Evolutionary conservation across 768 basidiomycete species (phyloP).

Genomic region (Coprinopsis sp.): DNA sequence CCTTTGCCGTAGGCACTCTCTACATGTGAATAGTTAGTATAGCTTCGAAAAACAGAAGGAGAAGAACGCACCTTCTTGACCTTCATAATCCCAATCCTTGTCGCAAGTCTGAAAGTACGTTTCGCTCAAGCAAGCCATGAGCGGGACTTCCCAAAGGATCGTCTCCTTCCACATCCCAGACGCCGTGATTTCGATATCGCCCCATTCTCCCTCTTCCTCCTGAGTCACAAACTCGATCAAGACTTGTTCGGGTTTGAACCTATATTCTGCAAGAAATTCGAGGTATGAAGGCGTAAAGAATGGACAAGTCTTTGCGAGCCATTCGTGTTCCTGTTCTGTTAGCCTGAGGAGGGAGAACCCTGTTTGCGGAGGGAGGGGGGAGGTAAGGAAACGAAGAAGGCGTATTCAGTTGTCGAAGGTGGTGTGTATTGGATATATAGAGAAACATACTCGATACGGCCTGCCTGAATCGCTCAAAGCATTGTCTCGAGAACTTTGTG

Average conservation of each 20-base stretch:
- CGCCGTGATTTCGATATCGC: conserved; percentile 68
- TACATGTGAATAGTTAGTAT: conserved; percentile 24
- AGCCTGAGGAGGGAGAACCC: conserved; percentile 66
- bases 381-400: conserved; percentile 5
- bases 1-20: conserved; percentile 75
- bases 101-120: conserved; percentile 74
- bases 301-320: conserved; percentile 66
- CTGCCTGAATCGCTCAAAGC: conserved; percentile 54
- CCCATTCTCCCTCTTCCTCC: conserved; percentile 43
- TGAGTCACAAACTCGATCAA: conserved; percentile 56
- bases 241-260: conserved; percentile 74
- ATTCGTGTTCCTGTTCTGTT: conserved; percentile 55
- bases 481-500: conserved; percentile 61
- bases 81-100: conserved; percentile 82
- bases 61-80: conserved; percentile 58
- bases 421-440: background rate
- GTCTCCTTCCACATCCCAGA: conserved; percentile 74
- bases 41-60: background rate
- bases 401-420: background rate
- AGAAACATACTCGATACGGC: conserved; percentile 49
- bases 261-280: conserved; percentile 64
- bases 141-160: conserved; percentile 93
- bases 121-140: conserved; percentile 91
- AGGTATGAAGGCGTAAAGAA: conserved; percentile 73
- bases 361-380: conserved; percentile 23